Percentiles rank a stretch among this genome's conserved stretches.
Evolutionary conservation across 2,329 filamentous ascomycete species (phyloP).

Genomic region (Trichoderma atrobrunneum): DNA sequence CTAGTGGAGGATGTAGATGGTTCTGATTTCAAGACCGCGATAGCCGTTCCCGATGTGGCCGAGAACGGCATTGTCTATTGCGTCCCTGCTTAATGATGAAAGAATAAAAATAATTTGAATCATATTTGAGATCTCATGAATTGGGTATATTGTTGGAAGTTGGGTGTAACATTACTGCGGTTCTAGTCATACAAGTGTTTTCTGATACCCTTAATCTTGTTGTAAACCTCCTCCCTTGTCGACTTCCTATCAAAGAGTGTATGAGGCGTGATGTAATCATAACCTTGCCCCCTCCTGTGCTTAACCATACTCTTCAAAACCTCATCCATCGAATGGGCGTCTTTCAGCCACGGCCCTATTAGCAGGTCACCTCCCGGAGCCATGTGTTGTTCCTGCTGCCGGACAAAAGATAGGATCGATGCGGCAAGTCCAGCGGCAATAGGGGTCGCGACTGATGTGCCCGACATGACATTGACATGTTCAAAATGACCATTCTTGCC

Average conservation of each 20-base stretch:
- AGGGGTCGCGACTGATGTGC: background rate
- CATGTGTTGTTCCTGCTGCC: background rate
- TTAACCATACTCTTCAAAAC: constrained; percentile 4
- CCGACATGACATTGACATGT: background rate
- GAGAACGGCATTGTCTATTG: background rate
- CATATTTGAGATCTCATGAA: background rate
- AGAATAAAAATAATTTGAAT: background rate
- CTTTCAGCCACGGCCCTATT: background rate
- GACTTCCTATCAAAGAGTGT: background rate
- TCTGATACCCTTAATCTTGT: background rate
- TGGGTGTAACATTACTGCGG: background rate
- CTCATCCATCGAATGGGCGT: background rate
- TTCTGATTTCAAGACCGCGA: background rate
- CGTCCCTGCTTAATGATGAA: background rate
- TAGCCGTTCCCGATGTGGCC: background rate
- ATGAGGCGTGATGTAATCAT: background rate
- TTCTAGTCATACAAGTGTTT: constrained; percentile 2
- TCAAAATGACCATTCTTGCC: background rate
- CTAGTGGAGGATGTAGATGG: background rate
- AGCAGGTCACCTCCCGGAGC: background rate
- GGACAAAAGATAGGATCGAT: background rate
- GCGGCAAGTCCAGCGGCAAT: constrained; percentile 4
- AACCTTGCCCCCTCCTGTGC: background rate
- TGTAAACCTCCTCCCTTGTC: background rate
- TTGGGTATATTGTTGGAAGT: background rate